These are phyloP conservation scores for Pulveroboletus frians DNA, from an alignment of 768 basidiomycete species.

Conservation along the genomic window DNA sequence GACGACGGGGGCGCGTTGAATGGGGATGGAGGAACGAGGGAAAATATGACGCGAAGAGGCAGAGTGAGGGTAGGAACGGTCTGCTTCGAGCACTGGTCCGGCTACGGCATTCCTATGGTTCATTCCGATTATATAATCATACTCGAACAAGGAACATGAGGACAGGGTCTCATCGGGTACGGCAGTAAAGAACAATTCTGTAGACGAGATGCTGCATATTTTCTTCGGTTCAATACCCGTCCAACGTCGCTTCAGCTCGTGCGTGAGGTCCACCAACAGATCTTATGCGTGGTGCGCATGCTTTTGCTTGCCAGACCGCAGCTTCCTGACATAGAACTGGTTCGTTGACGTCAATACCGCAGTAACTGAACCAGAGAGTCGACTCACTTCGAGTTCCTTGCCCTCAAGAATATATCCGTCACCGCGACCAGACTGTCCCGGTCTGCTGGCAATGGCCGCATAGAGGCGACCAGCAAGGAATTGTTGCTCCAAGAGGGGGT, in stretches of 20 bases:
- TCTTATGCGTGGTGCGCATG: conserved; percentile 57
- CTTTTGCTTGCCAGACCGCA: conserved; percentile 93
- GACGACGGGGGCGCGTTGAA: conserved; percentile 22
- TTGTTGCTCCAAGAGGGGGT: conserved; percentile 81
- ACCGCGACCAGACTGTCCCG: conserved; percentile 92
- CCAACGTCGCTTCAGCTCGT: background rate
- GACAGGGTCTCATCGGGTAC: conserved; percentile 3
- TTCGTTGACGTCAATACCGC: conserved; percentile 22
- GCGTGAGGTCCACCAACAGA: too few relatives aligned
- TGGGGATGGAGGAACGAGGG: conserved; percentile 7
- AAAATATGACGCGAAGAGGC: conserved; percentile 32
- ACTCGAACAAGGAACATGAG: background rate
- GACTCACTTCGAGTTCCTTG: conserved; percentile 88
- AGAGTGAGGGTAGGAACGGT: conserved; percentile 24
- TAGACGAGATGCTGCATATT: background rate
- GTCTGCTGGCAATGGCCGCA: conserved; percentile 88
- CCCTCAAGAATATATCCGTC: conserved; percentile 99
- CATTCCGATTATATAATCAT: conserved; percentile 21
- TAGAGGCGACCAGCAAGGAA: conserved; percentile 95
- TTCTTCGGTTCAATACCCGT: background rate
- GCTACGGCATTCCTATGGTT: conserved; percentile 27
- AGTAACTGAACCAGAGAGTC: background rate
- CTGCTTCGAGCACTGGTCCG: conserved; percentile 22
- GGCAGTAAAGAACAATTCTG: background rate
- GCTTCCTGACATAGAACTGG: conserved; percentile 92